Percentiles rank a stretch among this genome's conserved stretches.
Evolutionary conservation across 495 filamentous ascomycete genomes (phyloP).

Genomic region (Bombardia bombarda): DNA sequence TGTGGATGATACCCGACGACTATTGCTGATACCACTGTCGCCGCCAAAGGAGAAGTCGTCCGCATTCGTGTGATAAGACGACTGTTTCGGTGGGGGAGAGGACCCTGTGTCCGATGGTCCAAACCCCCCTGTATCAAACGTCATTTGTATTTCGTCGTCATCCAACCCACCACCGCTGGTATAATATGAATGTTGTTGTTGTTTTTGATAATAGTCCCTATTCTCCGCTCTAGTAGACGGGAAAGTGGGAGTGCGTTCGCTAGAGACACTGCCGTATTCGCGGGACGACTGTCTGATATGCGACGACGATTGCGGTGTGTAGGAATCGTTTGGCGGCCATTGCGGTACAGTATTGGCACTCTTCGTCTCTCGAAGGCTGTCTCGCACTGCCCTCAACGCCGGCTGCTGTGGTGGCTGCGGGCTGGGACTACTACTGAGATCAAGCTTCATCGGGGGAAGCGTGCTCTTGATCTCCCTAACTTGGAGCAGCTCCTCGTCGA

Average conservation of each 20-base stretch:
- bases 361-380: slow-evolving; percentile 41
- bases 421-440: slow-evolving; percentile 43
- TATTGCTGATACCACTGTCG: slow-evolving; percentile 31
- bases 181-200: background rate
- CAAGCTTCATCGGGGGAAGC: slow-evolving; percentile 79
- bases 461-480: slow-evolving; percentile 81
- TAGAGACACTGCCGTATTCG: slow-evolving; percentile 3
- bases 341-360: slow-evolving; percentile 27
- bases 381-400: slow-evolving; percentile 22
- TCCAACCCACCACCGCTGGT: slow-evolving; percentile 4
- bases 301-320: background rate
- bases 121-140: slow-evolving; percentile 62
- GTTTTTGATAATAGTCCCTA: slow-evolving; percentile 1
- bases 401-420: slow-evolving; percentile 18
- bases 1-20: slow-evolving; percentile 25
- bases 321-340: slow-evolving; percentile 17
- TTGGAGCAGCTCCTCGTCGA: slow-evolving; percentile 43
- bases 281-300: slow-evolving; percentile 11
- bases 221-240: slow-evolving; percentile 8
- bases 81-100: slow-evolving; percentile 11
- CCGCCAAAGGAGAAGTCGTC: no score
- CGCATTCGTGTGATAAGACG: background rate
- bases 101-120: slow-evolving; percentile 25
- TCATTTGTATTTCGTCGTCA: slow-evolving; percentile 53
- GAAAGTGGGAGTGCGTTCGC: slow-evolving; percentile 19